Percentiles rank a stretch among this genome's conserved stretches.
phyloP scores from a whole-genome alignment of 2,329 filamentous ascomycete species.

The Teratosphaeriaceae sp. region DNA sequence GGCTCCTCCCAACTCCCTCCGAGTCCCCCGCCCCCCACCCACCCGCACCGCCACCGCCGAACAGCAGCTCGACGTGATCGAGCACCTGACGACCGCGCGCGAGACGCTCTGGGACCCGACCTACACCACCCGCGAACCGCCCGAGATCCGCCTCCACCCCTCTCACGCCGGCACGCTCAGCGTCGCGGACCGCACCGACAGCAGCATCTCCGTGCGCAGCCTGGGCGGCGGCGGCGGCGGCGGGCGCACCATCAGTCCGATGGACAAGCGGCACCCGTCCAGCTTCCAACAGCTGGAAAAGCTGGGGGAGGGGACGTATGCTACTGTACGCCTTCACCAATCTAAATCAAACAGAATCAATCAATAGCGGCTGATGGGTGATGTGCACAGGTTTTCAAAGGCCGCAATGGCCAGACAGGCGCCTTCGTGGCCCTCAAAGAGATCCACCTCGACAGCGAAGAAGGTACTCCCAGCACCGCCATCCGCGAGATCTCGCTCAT shows the following conservation, averaged over 20 bases:
- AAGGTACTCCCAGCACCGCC: slow-evolving; percentile 92
- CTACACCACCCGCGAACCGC: slow-evolving; percentile 38
- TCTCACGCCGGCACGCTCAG: slow-evolving; percentile 45
- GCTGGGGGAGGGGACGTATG: slow-evolving; percentile 97
- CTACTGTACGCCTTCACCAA: slow-evolving; percentile 59
- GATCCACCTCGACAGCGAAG: slow-evolving; percentile 97
- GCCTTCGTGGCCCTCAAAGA: slow-evolving; percentile 96
- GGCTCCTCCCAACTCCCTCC: slow-evolving; percentile 6
- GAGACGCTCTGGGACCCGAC: slow-evolving; percentile 45
- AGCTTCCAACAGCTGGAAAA: slow-evolving; percentile 99
- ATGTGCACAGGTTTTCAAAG: slow-evolving; percentile 80
- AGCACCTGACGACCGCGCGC: slow-evolving; percentile 42
- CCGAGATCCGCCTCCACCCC: slow-evolving; percentile 38
- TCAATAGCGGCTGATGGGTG: not conserved
- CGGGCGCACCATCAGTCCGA: slow-evolving; percentile 40
- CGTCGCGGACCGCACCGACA: slow-evolving; percentile 42
- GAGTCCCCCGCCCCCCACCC: slow-evolving; percentile 6
- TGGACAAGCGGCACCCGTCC: slow-evolving; percentile 93
- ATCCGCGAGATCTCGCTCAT: slow-evolving; percentile 98
- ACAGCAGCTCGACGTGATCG: slow-evolving; percentile 26
- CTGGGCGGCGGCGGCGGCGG: slow-evolving; percentile 32
- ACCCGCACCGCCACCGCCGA: slow-evolving; percentile 6
- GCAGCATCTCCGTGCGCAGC: slow-evolving; percentile 44
- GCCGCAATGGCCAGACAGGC: slow-evolving; percentile 91
- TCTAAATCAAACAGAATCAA: not conserved